phyloP scores from a whole-genome alignment of 306 rosid genomes.

The Vicia sativa region DNA sequence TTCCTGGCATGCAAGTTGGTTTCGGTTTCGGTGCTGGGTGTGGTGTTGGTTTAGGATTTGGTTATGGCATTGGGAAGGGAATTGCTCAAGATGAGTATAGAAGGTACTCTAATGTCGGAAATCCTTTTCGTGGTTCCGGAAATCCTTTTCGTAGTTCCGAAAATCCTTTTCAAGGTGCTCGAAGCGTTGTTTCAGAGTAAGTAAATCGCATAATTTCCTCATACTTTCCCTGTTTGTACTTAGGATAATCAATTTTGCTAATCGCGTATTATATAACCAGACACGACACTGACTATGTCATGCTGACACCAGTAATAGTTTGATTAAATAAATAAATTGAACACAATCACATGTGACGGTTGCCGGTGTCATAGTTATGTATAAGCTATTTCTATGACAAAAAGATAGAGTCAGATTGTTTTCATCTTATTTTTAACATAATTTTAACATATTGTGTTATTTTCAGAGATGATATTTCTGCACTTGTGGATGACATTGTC shows the following conservation, averaged over 20 bases:
- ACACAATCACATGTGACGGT: too few species aligned
- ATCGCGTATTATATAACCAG: neutral
- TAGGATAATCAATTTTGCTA: neutral
- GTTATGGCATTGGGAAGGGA: conserved; percentile 91
- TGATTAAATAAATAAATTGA: too few species aligned
- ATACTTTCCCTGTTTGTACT: neutral
- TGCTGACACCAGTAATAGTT: too few species aligned
- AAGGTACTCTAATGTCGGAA: conserved; percentile 75
- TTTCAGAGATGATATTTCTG: conserved; percentile 68
- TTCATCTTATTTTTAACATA: neutral
- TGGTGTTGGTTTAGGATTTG: conserved; percentile 88
- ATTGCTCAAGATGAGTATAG: conserved; percentile 67
- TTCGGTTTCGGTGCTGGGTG: conserved; percentile 90
- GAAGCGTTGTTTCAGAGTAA: conserved; percentile 63
- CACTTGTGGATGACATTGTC: conserved; percentile 74
- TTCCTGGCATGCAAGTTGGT: conserved; percentile 83
- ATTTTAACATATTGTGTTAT: conserved; percentile 23
- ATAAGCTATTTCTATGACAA: neutral
- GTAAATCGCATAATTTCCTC: conserved; percentile 33
- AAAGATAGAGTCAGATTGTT: neutral
- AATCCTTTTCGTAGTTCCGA: conserved; percentile 44
- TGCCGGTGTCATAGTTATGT: neutral
- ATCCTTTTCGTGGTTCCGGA: conserved; percentile 43
- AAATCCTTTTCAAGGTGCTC: conserved; percentile 45
- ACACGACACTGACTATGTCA: too few species aligned